Conservation (phyloP, 2,329 filamentous ascomycete genomes). For the Penicillium paneum region DNA sequence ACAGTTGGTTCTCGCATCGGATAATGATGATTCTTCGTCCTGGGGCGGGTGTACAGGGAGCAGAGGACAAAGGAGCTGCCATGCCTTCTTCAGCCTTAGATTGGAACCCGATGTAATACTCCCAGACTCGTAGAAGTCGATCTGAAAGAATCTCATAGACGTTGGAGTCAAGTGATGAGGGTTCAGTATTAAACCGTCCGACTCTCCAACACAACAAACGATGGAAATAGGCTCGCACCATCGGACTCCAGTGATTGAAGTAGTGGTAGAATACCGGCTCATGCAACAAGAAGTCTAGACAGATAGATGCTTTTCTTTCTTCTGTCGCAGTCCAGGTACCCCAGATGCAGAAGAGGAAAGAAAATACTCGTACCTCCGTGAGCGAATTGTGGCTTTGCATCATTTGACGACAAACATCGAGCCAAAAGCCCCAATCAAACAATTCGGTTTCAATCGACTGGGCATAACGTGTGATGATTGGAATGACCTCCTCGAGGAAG, state of each 20-base stretch:
- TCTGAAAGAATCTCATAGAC: conserved; percentile 67
- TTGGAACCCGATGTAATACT: conserved; percentile 73
- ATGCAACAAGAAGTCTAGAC: conserved; percentile 70
- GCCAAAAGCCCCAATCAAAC: conserved; percentile 73
- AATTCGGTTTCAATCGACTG: conserved; percentile 46
- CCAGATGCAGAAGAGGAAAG: conserved; percentile 80
- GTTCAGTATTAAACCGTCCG: conserved; percentile 68
- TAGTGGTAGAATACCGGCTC: conserved; percentile 73
- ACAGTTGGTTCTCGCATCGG: conserved; percentile 66
- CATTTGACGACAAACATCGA: conserved; percentile 74
- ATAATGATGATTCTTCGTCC: conserved; percentile 86
- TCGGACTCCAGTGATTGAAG: conserved; percentile 93
- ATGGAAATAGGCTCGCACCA: conserved; percentile 92
- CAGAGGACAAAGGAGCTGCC: conserved; percentile 64
- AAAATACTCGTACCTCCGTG: conserved; percentile 80
- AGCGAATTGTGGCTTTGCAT: conserved; percentile 81
- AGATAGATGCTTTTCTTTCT: conserved; percentile 66
- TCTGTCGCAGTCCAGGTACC: conserved; percentile 65
- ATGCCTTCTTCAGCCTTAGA: conserved; percentile 60
- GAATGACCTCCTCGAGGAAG: conserved; percentile 77
- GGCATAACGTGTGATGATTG: conserved; percentile 62
- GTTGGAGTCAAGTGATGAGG: conserved; percentile 63
- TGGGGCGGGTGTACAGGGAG: conserved; percentile 79
- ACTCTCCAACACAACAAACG: conserved; percentile 86
- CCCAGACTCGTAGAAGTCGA: conserved; percentile 70